A percentile compares a stretch with the other conserved stretches of the same genome.
phyloP scores from a whole-genome alignment of 495 filamentous ascomycete species.

The Penicillium canescens region DNA sequence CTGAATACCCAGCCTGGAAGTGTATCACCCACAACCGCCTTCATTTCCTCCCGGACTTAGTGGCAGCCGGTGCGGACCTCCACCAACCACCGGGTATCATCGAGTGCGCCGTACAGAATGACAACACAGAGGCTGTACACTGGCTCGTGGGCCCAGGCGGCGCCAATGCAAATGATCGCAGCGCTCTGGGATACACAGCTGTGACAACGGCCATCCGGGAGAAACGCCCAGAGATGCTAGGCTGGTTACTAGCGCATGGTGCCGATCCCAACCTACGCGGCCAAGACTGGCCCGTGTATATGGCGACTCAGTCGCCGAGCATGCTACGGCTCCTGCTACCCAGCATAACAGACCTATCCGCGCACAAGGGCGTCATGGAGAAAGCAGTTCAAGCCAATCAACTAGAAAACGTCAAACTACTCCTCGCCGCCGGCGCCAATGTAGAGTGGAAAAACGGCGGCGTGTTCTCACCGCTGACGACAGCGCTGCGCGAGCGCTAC shows the following conservation, averaged over 20 bases:
- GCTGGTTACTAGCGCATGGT: constrained; percentile 48
- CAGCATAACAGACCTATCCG: constrained; percentile 39
- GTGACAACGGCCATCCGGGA: constrained; percentile 56
- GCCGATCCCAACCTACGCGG: constrained; percentile 53
- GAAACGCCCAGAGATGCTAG: constrained; percentile 44
- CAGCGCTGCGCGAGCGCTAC: constrained; percentile 52
- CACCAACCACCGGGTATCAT: constrained; percentile 53
- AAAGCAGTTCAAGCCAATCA: constrained; percentile 52
- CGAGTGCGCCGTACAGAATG: constrained; percentile 53
- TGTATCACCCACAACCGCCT: constrained; percentile 55
- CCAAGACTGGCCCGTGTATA: constrained; percentile 56
- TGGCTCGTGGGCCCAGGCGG: constrained; percentile 48
- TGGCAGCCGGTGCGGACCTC: constrained; percentile 52
- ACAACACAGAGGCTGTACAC: constrained; percentile 46
- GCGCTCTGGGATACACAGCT: constrained; percentile 44
- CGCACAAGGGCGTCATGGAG: constrained; percentile 56
- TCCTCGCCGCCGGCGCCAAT: constrained; percentile 22
- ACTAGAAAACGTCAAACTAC: constrained; percentile 23
- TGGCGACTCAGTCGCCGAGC: constrained; percentile 48
- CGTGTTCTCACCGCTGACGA: constrained; percentile 56
- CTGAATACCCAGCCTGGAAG: constrained; percentile 57
- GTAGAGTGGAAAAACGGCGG: constrained; percentile 59
- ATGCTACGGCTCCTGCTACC: constrained; percentile 49
- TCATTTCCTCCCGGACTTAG: constrained; percentile 47
- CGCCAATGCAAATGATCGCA: constrained; percentile 50